Conservation (phyloP, 257 asterid genomes). For the Nicotiana otophora region DNA sequence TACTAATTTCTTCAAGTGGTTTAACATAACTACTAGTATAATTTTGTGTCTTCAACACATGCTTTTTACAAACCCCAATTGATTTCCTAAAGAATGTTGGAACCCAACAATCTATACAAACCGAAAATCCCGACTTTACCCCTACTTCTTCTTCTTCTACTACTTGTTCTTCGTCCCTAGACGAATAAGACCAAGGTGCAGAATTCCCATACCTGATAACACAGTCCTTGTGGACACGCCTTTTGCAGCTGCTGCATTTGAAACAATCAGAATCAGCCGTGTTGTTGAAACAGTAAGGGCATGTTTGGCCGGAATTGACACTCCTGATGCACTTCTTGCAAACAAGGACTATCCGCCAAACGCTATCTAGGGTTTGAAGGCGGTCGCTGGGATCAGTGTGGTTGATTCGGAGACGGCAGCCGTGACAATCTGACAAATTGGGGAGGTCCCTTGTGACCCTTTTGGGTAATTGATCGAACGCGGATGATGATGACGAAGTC, state of each 20-base stretch:
- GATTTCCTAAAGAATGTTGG: conserved; percentile 62
- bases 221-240: conserved; percentile 54
- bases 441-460: conserved; percentile 69
- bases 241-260: conserved; percentile 46
- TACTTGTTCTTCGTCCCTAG: conserved; percentile 10
- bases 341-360: conserved; percentile 85
- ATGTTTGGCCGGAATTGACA: conserved; percentile 39
- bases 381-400: conserved; percentile 61
- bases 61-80: conserved; percentile 22
- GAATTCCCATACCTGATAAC: conserved; percentile 40
- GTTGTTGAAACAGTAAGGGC: conserved; percentile 65
- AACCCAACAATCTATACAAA: conserved; percentile 93
- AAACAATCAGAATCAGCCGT: conserved; percentile 35
- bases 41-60: conserved; percentile 16
- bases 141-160: conserved; percentile 2
- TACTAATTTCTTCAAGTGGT: conserved; percentile 24
- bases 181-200: conserved; percentile 60
- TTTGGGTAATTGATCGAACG: conserved; percentile 15
- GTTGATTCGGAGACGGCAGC: conserved; percentile 56
- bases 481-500: conserved; percentile 2
- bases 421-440: conserved; percentile 75
- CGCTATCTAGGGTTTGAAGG: conserved; percentile 63
- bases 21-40: conserved; percentile 5
- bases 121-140: conserved; percentile 16
- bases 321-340: conserved; percentile 54